Conservation (phyloP, 768 basidiomycete genomes). For the Gloeopeniophorella convolvens region DNA sequence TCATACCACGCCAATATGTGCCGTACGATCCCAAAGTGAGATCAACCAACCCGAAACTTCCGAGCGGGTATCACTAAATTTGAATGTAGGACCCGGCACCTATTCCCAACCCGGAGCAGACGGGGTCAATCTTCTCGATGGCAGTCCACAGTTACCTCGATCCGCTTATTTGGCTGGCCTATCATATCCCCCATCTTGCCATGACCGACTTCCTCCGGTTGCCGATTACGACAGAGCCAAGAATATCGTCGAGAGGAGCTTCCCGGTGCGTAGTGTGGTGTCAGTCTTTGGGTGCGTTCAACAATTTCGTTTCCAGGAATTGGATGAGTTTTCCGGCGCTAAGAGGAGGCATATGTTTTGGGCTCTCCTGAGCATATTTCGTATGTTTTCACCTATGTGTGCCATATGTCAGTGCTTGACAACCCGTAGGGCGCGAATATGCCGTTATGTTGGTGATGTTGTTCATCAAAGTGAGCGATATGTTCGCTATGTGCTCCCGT, state of each 20-base stretch:
- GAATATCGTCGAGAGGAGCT: conserved; percentile 30
- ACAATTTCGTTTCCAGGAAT: too few relatives aligned
- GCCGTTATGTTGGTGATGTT: conserved; percentile 4
- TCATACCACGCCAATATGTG: conserved; percentile 50
- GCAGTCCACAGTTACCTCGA: conserved; percentile 49
- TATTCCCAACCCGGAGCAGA: conserved; percentile 28
- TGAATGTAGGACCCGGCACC: conserved; percentile 23
- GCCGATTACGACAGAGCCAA: conserved; percentile 40
- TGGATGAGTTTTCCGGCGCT: conserved; percentile 23
- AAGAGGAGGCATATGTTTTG: conserved; percentile 24
- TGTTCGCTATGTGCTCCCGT: conserved; percentile 26
- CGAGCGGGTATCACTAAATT: not conserved
- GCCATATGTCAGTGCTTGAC: not conserved
- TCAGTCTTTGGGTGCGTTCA: not conserved
- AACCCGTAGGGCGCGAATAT: conserved; percentile 15
- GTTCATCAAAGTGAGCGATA: conserved; percentile 3
- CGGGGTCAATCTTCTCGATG: conserved; percentile 27
- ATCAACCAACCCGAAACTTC: not conserved
- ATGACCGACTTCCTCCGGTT: conserved; percentile 39
- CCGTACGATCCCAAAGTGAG: conserved; percentile 49
- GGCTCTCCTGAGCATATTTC: conserved; percentile 22
- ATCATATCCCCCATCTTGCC: conserved; percentile 38
- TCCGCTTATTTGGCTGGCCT: conserved; percentile 38
- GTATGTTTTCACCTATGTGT: conserved; percentile 3
- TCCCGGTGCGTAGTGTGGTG: conserved; percentile 26